Base-by-base conservation (phyloP, 441 rosid species). In the Populus hybrid region DNA sequence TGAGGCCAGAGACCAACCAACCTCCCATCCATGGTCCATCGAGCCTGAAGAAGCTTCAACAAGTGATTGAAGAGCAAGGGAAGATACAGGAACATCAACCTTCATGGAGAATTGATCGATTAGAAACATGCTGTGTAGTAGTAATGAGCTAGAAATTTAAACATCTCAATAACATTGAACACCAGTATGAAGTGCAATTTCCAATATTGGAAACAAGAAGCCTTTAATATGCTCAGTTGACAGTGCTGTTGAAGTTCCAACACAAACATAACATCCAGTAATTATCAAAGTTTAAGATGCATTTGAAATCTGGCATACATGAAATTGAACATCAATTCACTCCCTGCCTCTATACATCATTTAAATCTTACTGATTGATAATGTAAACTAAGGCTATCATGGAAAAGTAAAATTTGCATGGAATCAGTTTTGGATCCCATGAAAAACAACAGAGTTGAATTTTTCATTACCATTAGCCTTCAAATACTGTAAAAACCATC, bases 1-100 rank as follows among this genome's bases (percentile, higher is more conserved):
- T 24, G 94, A 86, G 72, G 91, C 91, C 75, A 94, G 77, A 73
- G 98, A 96, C 99, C 99, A 94, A 77, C 98, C 99, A 74, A 88
- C 80, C 86, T 96, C 98, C 98, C 98, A 96, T 77, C 87, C 92
- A 76, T 88, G 88, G 79, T 90, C 93, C 53, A 69, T 57, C 67
- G 89, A 87, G 76, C 96, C 89, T 42, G 87, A 87, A 83, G 95
- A 92, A 82, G 91, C 86, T 84, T 91, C 90, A 75, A 90, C 70
- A 70, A 96, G 88, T 71, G 97, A 90, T 84, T 87, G 90, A 64
- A 96, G 87, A 71, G 98, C 91, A 76, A 64, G 61, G 82, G 94
- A 83, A 76, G 98, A 91, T 78, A 66, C 83, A 85, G 94, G 91
- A 80, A 91, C 91, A 84, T 96, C 97, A 85, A 90, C 97, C 98